These are phyloP conservation scores for Lodderomyces margitis DNA, from an alignment of 1,139 yeast genomes.

Conservation along the genomic window DNA sequence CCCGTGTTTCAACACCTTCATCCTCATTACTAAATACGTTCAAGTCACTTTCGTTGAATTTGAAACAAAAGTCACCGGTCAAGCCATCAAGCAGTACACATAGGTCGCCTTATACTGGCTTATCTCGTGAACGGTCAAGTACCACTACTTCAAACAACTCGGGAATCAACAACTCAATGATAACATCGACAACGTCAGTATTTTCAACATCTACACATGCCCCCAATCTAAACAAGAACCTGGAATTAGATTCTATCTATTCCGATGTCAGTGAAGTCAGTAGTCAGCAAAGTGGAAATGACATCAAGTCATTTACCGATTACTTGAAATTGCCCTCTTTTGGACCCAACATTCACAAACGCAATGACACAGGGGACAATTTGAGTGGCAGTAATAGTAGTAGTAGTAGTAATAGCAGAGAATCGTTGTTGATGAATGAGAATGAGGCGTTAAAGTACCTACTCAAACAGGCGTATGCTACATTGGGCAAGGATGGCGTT, in stretches of 20 bases:
- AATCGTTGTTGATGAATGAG: slow-evolving; percentile 18
- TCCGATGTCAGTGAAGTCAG: slow-evolving; percentile 28
- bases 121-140: slow-evolving; percentile 15
- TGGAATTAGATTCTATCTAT: slow-evolving; percentile 32
- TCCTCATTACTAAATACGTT: slow-evolving; percentile 1
- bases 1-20: neutral
- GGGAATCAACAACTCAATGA: neutral
- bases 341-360: neutral
- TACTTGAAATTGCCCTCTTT: slow-evolving; percentile 25
- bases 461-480: slow-evolving; percentile 24
- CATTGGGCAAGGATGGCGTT: slow-evolving; percentile 12
- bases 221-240: slow-evolving; percentile 3
- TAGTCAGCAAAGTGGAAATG: slow-evolving; percentile 15
- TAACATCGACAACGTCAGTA: slow-evolving; percentile 3
- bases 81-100: slow-evolving; percentile 9
- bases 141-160: slow-evolving; percentile 12
- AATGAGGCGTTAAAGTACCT: slow-evolving; percentile 26
- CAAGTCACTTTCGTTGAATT: neutral
- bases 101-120: slow-evolving; percentile 6
- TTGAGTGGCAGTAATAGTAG: neutral
- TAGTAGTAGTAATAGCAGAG: neutral
- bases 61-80: slow-evolving; percentile 3
- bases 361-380: neutral
- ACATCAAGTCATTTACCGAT: slow-evolving; percentile 21
- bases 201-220: slow-evolving; percentile 16